Conservation (phyloP, 139 green algal species). For the Picochlorum costavermella region DNA sequence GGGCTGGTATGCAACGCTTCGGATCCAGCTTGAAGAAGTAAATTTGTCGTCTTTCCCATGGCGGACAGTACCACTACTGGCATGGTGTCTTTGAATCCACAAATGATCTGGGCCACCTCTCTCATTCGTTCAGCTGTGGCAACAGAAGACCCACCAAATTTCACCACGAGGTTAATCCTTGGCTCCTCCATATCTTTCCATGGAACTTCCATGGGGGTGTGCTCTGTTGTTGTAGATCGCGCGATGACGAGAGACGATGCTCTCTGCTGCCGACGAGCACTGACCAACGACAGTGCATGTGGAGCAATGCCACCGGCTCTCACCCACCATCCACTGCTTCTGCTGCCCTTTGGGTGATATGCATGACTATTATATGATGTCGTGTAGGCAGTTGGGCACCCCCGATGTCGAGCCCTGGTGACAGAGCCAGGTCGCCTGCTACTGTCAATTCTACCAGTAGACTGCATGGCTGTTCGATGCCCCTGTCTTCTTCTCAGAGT, state of each 20-base stretch:
- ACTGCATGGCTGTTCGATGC: no score
- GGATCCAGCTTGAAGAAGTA: slow-evolving; percentile 79
- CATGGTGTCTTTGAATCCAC: slow-evolving; percentile 69
- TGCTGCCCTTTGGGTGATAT: background rate
- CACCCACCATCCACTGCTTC: no score
- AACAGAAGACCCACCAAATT: slow-evolving; percentile 96
- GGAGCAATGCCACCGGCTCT: no score
- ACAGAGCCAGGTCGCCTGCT: background rate
- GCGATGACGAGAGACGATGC: background rate
- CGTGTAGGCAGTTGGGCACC: background rate
- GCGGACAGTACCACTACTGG: slow-evolving; percentile 91
- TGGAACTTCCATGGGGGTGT: background rate
- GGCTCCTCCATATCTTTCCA: background rate
- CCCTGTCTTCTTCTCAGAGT: no score
- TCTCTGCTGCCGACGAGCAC: background rate
- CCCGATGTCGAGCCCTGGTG: background rate
- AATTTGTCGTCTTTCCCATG: slow-evolving; percentile 99
- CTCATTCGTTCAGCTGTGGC: slow-evolving; percentile 79
- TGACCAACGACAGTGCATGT: no score
- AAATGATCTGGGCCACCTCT: slow-evolving; percentile 92
- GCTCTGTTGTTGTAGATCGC: background rate
- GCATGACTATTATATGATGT: background rate
- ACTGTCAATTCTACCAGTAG: background rate
- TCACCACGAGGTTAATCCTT: slow-evolving; percentile 63
- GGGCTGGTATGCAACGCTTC: slow-evolving; percentile 54